Conservation (phyloP, 2,329 filamentous ascomycete genomes). For the Xylaria sp. region DNA sequence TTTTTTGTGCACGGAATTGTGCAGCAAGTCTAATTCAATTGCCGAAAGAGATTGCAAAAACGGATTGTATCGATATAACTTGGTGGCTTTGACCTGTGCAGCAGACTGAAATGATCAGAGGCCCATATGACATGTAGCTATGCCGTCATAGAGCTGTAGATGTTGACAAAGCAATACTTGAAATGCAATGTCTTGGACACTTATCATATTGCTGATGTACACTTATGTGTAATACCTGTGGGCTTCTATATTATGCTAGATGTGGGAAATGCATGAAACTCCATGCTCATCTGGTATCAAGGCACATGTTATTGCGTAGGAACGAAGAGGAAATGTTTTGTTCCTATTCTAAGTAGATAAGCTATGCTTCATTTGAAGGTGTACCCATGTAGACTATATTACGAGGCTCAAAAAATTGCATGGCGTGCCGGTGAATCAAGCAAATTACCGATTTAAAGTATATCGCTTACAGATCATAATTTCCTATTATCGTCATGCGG, state of each 20-base stretch:
- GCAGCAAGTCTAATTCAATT: constrained; percentile 11
- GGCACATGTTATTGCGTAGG: neutral
- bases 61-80: constrained; percentile 17
- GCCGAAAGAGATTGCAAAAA: neutral
- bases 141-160: constrained; percentile 12
- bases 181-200: constrained; percentile 11
- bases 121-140: constrained; percentile 7
- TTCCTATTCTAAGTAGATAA: no score
- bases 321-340: neutral
- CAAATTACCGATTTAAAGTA: no score
- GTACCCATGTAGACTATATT: no score
- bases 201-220: neutral
- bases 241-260: neutral
- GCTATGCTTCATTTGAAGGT: no score
- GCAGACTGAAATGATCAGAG: neutral
- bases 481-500: no score
- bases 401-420: no score
- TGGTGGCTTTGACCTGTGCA: neutral
- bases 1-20: constrained; percentile 6
- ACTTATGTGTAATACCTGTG: neutral
- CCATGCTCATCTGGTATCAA: neutral
- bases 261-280: neutral
- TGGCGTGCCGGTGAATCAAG: no score
- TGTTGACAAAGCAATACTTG: constrained; percentile 4
- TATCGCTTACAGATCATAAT: no score